Evolutionary conservation across 2,329 filamentous ascomycete species (phyloP), one percentile per base, ranked within the genome.

Genomic region (Fusarium sororula): DNA sequence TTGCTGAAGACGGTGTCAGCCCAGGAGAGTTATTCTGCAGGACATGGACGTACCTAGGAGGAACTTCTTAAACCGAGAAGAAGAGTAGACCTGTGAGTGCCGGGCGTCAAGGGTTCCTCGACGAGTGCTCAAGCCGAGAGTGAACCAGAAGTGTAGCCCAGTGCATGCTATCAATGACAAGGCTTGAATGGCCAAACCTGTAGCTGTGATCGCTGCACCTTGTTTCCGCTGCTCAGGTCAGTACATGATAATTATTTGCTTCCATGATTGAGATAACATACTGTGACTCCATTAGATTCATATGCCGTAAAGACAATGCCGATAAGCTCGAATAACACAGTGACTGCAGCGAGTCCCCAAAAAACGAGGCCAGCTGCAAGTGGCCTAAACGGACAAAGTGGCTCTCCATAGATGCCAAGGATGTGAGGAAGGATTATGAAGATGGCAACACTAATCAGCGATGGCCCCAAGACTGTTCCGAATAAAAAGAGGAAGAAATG

Each of bases 401-500:
- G 80, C 13, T 84, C 81, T 26, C 87, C 87, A 66, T 88, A 88
- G 9, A 88, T 74, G 13, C 81, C 79, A 41, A 88, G 79, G 28
- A 88, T 78, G 50, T 85, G 85, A 6, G 87, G 86, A 24, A 88
- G 77, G 13, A 85, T 74, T 28, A 83, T 77, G 60, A 85, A 87
- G 35, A 87, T 78, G 32, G 86, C 83, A 17, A 81, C 80, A 17
- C 82, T 83, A 69, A 88, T 82, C 44, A 87, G 79, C 6, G 83
- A 84, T 22, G 87, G 85, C 3, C 86, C 87, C 41, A 87, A 76
- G 26, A 85, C 79, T 4, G 85, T 87, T 24, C 87, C 87, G 18
- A 87, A 71, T 38, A 88, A 76, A 63, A 81, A 87, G 9, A 89
- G 71, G 17, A 82, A 78, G 69, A 87, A 87, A 65, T 79, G 82